Evolutionary conservation across 345 rosid species (phyloP).

Genomic region (Ricinus communis): DNA sequence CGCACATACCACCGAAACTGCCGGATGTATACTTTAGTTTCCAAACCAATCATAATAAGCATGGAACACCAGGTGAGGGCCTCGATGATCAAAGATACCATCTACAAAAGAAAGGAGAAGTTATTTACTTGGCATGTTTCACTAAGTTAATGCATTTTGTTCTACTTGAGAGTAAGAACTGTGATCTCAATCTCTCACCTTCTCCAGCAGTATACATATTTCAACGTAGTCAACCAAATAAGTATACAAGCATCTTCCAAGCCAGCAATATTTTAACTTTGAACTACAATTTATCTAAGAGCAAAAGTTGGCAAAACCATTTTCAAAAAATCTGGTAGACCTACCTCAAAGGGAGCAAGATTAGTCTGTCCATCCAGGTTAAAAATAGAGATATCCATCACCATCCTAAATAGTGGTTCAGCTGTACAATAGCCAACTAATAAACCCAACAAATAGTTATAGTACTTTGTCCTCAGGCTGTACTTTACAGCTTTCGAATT

Average conservation of each 20-base stretch:
- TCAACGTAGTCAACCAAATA: too few relatives aligned
- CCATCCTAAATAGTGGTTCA: conserved; percentile 30
- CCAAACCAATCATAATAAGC: conserved; percentile 29
- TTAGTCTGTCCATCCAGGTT: conserved; percentile 25
- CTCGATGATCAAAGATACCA: conserved; percentile 24
- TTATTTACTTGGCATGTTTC: not conserved
- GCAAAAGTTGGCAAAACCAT: not conserved
- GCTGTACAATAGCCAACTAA: conserved; percentile 28
- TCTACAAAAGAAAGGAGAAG: conserved; percentile 19
- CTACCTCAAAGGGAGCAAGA: conserved; percentile 34
- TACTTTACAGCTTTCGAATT: conserved; percentile 22
- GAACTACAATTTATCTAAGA: not conserved
- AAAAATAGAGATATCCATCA: conserved; percentile 26
- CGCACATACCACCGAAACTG: conserved; percentile 38
- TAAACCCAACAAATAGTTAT: conserved; percentile 26
- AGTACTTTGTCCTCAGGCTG: conserved; percentile 22
- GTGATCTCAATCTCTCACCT: too few relatives aligned
- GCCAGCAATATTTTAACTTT: not conserved
- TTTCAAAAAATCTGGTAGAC: too few relatives aligned
- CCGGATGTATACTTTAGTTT: conserved; percentile 28
- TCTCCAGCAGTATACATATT: too few relatives aligned
- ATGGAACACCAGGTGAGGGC: conserved; percentile 32
- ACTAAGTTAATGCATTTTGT: not conserved
- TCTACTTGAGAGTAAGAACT: too few relatives aligned
- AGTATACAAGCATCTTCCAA: not conserved